Percentiles rank a stretch among this genome's conserved stretches.
Evolutionary conservation across 1,284 basidiomycete species (phyloP).

Genomic region (Cryptococcus wingfieldii): DNA sequence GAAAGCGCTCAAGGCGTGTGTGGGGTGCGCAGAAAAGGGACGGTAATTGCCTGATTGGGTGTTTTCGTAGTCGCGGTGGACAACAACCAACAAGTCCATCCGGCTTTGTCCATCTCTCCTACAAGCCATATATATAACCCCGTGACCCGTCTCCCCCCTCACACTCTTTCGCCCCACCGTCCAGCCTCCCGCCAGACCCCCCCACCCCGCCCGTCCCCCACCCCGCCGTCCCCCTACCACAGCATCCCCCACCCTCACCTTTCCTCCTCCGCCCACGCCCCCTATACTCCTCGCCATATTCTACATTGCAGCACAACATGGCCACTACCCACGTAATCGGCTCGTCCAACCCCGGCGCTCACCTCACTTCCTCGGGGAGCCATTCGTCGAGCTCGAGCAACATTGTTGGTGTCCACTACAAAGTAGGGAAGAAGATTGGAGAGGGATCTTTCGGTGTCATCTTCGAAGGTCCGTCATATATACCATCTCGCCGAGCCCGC

Average conservation of each 20-base stretch:
- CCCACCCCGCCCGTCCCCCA: slow-evolving; percentile 1
- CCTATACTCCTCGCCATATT: not conserved
- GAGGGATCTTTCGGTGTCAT: slow-evolving; percentile 92
- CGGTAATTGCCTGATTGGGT: not conserved
- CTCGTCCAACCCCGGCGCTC: slow-evolving; percentile 44
- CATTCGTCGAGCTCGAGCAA: slow-evolving; percentile 48
- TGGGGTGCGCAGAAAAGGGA: not conserved
- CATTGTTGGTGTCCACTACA: slow-evolving; percentile 57
- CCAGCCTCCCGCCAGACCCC: not conserved
- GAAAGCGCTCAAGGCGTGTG: too few relatives aligned
- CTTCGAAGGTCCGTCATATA: slow-evolving; percentile 68
- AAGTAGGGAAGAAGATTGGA: slow-evolving; percentile 60
- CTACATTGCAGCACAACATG: slow-evolving; percentile 20
- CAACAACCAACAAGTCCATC: not conserved
- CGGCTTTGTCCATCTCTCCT: not conserved
- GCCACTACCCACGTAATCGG: slow-evolving; percentile 49
- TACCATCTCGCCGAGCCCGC: not conserved
- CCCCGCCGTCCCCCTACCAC: slow-evolving; percentile 5
- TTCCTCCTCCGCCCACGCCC: slow-evolving; percentile 1
- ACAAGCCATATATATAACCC: too few relatives aligned
- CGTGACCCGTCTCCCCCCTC: too few relatives aligned
- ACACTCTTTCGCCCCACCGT: not conserved
- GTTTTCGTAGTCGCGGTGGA: not conserved
- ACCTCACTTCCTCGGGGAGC: slow-evolving; percentile 36
- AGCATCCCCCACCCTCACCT: slow-evolving; percentile 2